Conservation (phyloP, 371 early-diverging fungal species). For the Amoeboradix gromovi region DNA sequence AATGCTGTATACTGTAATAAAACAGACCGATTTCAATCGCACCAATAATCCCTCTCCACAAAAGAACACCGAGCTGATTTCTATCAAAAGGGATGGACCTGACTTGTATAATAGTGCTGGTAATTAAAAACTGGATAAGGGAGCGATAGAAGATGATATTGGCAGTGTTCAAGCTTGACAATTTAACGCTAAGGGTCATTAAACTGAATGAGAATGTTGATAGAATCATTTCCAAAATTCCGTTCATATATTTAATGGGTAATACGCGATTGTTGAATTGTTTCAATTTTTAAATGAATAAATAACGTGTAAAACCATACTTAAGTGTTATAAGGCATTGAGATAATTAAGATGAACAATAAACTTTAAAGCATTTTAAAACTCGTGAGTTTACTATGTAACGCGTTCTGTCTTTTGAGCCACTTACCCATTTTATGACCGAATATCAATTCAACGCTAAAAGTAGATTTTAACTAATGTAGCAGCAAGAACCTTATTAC, state of each 20-base stretch:
- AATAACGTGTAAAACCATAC: too few species aligned
- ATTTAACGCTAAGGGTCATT: background rate
- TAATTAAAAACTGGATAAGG: background rate
- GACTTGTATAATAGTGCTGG: background rate
- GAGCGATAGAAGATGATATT: background rate
- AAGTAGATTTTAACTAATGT: background rate
- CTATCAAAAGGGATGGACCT: background rate
- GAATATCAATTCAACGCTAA: background rate
- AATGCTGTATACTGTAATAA: background rate
- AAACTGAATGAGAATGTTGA: background rate
- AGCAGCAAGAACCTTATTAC: background rate
- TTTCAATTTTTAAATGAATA: too few species aligned
- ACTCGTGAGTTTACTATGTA: too few species aligned
- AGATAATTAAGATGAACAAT: too few species aligned
- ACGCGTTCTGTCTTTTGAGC: too few species aligned
- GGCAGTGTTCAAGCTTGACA: background rate
- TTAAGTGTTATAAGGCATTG: too few species aligned
- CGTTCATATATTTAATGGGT: background rate
- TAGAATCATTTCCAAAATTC: background rate
- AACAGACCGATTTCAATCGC: background rate
- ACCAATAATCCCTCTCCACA: background rate
- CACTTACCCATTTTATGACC: background rate
- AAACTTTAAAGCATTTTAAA: too few species aligned
- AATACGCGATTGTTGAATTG: too few species aligned
- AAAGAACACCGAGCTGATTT: background rate